Conservation (phyloP, 805 yeast genomes). For the Saturnispora kantuleensis region DNA sequence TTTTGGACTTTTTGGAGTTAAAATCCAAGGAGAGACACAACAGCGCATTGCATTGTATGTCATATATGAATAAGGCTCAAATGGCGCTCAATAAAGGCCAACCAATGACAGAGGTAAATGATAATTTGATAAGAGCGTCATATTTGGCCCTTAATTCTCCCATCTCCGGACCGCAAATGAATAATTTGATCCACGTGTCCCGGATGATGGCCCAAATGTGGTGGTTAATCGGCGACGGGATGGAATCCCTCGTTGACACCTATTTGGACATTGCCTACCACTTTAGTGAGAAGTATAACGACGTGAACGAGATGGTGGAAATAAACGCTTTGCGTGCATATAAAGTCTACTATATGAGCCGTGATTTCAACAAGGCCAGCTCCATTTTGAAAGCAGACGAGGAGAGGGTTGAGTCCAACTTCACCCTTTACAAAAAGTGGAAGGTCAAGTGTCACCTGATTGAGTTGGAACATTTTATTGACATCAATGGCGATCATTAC, state of each 20-base stretch:
- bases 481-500: constrained; percentile 26
- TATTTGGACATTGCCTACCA: constrained; percentile 4
- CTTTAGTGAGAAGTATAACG: constrained; percentile 24
- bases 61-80: constrained; percentile 56
- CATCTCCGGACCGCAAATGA: background rate
- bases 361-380: background rate
- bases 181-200: constrained; percentile 4
- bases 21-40: constrained; percentile 42
- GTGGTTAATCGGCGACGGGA: constrained; percentile 2
- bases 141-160: constrained; percentile 37
- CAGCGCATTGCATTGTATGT: constrained; percentile 42
- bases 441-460: constrained; percentile 24
- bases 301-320: constrained; percentile 23
- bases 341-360: background rate
- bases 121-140: constrained; percentile 47
- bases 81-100: constrained; percentile 45
- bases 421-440: constrained; percentile 29
- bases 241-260: background rate
- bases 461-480: constrained; percentile 1
- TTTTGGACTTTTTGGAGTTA: constrained; percentile 49
- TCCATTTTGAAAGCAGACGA: constrained; percentile 4
- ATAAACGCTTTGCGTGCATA: constrained; percentile 29
- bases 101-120: constrained; percentile 35
- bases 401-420: constrained; percentile 20
- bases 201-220: constrained; percentile 7